Evolutionary conservation across 1,139 yeast species (phyloP), one percentile per base, ranked within the genome.

Genomic region (Nematodospora anomalae): DNA sequence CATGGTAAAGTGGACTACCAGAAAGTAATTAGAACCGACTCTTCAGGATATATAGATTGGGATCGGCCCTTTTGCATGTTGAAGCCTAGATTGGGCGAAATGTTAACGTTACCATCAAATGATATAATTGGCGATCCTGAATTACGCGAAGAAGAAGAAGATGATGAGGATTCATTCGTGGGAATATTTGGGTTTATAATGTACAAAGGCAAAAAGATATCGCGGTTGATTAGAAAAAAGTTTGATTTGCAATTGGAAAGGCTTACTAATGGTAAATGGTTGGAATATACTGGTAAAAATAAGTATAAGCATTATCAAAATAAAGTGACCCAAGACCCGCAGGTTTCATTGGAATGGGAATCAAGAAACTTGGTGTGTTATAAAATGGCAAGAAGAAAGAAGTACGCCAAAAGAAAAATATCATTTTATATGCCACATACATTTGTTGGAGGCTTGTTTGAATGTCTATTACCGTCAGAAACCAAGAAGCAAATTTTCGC

Each of bases 361-460:
- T 44, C 62, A 1, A 47, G 60, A 11, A 62, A 65, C 35, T 51
- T 74, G 24, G 64, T 59, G 11, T 81, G 88, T 45, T 82, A 71
- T 50, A 79, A 82, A 43, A 58, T 82, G 44, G 86, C 88, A 1
- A 64, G 92, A 42, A 61, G 82, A 22, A 75, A 76, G 50, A 74
- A 77, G 49, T 83, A 79, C 49, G 79, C 80, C 1, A 55, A 56
- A 23, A 61, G 83, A 32, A 57, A 69, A 16, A 45, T 76, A 24
- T 65, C 74, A 5, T 55, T 80, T 13, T 82, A 71, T 49, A 59
- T 78, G 16, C 88, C 90, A 0, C 64, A 68, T 30, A 71, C 83
- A 0, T 72, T 77, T 56, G 76, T 84, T 2, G 94, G 94, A 4
- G 90, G 82, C 0, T 46, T 84, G 6, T 84, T 71, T 52, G 71